Percentiles rank a stretch among this genome's conserved stretches.
Conservation (phyloP, 805 yeast species). For the Candida manassasensis region DNA sequence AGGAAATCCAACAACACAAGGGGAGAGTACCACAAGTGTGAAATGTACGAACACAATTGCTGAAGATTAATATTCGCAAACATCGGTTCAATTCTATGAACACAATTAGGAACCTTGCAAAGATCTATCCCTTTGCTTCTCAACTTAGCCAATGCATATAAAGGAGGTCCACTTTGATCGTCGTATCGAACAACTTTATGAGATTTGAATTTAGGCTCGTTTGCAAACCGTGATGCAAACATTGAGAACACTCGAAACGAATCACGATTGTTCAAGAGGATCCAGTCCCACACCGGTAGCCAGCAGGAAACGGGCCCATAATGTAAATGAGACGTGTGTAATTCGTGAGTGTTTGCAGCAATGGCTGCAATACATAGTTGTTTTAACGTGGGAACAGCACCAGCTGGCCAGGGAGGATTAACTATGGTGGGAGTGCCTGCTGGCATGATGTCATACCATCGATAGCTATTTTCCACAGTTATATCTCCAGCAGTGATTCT, state of each 20-base stretch:
- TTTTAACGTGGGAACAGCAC: constrained; percentile 14
- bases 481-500: not conserved
- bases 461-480: not conserved
- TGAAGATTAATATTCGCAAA: constrained; percentile 24
- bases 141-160: not conserved
- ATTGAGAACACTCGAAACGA: constrained; percentile 23
- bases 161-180: not conserved
- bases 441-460: not conserved
- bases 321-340: constrained; percentile 17
- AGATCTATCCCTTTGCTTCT: constrained; percentile 12
- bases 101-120: constrained; percentile 10
- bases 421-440: not conserved
- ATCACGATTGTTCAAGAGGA: constrained; percentile 23
- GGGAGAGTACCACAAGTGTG: constrained; percentile 13
- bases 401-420: not conserved
- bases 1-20: constrained; percentile 23
- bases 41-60: constrained; percentile 18
- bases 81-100: constrained; percentile 34
- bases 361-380: constrained; percentile 23
- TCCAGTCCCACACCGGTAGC: constrained; percentile 28
- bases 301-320: constrained; percentile 24
- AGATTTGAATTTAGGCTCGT: constrained; percentile 17
- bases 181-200: constrained; percentile 13
- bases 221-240: constrained; percentile 21
- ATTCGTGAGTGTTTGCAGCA: constrained; percentile 22